Percentiles rank a stretch among this genome's conserved stretches.
phyloP scores from a whole-genome alignment of 305 asterid species.

The Fraxinus ornus region DNA sequence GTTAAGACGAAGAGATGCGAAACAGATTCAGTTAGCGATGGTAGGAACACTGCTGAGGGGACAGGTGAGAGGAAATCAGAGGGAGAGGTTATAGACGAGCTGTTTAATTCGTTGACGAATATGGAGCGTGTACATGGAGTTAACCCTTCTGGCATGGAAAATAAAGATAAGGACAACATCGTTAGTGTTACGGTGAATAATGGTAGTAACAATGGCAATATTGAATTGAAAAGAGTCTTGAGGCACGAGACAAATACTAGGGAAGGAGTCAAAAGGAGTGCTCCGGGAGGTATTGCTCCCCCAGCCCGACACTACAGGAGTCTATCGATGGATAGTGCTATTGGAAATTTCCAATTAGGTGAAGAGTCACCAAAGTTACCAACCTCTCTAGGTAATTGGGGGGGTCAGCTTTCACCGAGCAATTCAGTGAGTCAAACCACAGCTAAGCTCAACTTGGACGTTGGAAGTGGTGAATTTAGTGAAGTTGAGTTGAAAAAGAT shows the following conservation, averaged over 20 bases:
- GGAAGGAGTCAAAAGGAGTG: constrained; percentile 57
- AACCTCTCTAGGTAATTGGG: constrained; percentile 29
- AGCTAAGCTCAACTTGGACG: constrained; percentile 44
- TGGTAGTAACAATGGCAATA: constrained; percentile 33
- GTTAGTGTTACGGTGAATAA: constrained; percentile 24
- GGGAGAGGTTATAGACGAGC: constrained; percentile 60
- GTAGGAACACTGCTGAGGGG: constrained; percentile 31
- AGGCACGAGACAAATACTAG: constrained; percentile 28
- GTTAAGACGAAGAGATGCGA: constrained; percentile 37
- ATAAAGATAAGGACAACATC: constrained; percentile 36
- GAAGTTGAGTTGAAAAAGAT: constrained; percentile 76
- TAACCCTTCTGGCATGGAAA: constrained; percentile 28
- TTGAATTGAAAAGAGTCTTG: constrained; percentile 35
- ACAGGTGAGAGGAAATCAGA: constrained; percentile 42
- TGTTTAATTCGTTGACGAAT: constrained; percentile 56
- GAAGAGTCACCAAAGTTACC: constrained; percentile 51
- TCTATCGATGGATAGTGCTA: constrained; percentile 81
- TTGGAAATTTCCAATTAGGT: constrained; percentile 56
- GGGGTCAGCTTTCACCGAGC: constrained; percentile 56
- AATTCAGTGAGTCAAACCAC: constrained; percentile 49
- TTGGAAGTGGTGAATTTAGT: constrained; percentile 67
- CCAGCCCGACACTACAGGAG: constrained; percentile 65
- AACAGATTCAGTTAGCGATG: constrained; percentile 21
- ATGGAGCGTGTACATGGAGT: constrained; percentile 38
- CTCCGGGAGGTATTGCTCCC: constrained; percentile 54